Conservation (phyloP, 768 basidiomycete species). For the Pulveroboletus sp. region DNA sequence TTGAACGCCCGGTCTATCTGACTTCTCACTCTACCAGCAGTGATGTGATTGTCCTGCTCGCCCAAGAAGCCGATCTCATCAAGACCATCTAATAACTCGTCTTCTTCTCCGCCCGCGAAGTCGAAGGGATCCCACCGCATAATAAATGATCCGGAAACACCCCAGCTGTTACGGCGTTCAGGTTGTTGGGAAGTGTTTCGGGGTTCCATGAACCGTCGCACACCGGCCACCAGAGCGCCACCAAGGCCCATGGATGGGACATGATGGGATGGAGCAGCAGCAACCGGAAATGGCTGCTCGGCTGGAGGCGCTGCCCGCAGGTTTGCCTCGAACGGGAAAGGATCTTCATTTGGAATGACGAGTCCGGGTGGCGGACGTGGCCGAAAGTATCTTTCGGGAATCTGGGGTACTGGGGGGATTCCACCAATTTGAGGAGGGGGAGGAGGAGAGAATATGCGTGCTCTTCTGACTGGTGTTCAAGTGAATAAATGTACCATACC, state of each 20-base stretch:
- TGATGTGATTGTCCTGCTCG: constrained; percentile 11
- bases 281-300: constrained; percentile 28
- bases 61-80: constrained; percentile 18
- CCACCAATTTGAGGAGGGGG: constrained; percentile 39
- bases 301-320: constrained; percentile 21
- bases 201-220: constrained; percentile 26
- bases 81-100: constrained; percentile 10
- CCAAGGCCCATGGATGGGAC: constrained; percentile 63
- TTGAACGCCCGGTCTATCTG: constrained; percentile 25
- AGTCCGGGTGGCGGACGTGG: constrained; percentile 39
- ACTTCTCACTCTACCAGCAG: constrained; percentile 14
- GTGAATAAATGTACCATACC: not conserved
- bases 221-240: constrained; percentile 54
- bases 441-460: constrained; percentile 44
- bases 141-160: constrained; percentile 25
- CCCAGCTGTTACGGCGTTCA: constrained; percentile 21
- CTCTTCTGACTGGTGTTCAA: constrained; percentile 14
- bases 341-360: constrained; percentile 48
- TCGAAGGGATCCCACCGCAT: constrained; percentile 32
- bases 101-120: constrained; percentile 12
- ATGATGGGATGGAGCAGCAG: constrained; percentile 52
- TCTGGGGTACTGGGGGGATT: constrained; percentile 57
- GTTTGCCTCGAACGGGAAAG: constrained; percentile 49
- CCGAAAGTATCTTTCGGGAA: constrained; percentile 40
- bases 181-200: constrained; percentile 8